Evolutionary conservation across 805 yeast species (phyloP).

Genomic region (Saturnispora saitoi): DNA sequence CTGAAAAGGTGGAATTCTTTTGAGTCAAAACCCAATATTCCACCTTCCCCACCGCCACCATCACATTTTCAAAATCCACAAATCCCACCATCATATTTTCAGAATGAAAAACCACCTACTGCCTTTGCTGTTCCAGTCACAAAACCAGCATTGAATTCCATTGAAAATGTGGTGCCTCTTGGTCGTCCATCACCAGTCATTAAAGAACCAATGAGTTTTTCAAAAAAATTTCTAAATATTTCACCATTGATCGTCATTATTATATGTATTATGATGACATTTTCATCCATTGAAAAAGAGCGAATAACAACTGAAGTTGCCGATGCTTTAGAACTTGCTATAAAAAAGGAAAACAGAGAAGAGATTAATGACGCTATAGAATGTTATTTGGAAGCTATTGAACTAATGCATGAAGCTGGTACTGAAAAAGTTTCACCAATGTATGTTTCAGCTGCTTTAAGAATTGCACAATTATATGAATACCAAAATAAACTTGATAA

Average conservation of each 20-base stretch:
- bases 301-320: slow-evolving; percentile 12
- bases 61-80: slow-evolving; percentile 13
- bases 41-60: slow-evolving; percentile 1
- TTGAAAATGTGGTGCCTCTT: not conserved
- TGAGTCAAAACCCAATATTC: not conserved
- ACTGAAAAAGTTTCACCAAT: slow-evolving; percentile 58
- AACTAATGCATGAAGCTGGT: slow-evolving; percentile 45
- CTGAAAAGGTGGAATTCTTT: not conserved
- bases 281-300: slow-evolving; percentile 7
- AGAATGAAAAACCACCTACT: not conserved
- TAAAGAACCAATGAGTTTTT: not conserved
- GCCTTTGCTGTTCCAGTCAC: not conserved
- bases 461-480: slow-evolving; percentile 78
- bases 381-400: slow-evolving; percentile 62
- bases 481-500: slow-evolving; percentile 19
- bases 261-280: not conserved
- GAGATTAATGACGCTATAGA: slow-evolving; percentile 56
- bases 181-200: not conserved
- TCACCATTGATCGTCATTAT: slow-evolving; percentile 1
- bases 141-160: not conserved
- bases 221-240: not conserved
- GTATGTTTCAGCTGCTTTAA: slow-evolving; percentile 79
- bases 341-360: slow-evolving; percentile 28
- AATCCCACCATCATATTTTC: slow-evolving; percentile 10
- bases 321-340: slow-evolving; percentile 9